phyloP scores from a whole-genome alignment of 75 land plant species.

The Pseudotsuga menziesii region DNA sequence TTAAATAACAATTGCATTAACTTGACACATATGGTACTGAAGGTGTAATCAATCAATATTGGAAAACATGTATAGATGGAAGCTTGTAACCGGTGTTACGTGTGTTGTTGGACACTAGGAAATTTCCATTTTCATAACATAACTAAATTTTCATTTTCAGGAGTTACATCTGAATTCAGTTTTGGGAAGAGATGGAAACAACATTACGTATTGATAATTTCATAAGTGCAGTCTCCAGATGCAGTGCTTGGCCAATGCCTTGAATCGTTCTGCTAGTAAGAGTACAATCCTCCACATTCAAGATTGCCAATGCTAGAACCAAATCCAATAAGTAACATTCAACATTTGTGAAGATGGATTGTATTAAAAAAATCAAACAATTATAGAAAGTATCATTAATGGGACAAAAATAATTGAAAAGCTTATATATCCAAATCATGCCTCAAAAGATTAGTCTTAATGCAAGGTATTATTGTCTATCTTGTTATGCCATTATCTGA shows the following conservation, averaged over 20 bases:
- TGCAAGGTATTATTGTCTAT: no score
- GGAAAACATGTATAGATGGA: no score
- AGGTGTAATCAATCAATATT: neutral
- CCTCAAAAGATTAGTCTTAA: no score
- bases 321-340: no score
- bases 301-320: constrained; percentile 58
- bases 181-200: neutral
- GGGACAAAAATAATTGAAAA: no score
- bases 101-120: no score
- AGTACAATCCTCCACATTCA: constrained; percentile 74
- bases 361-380: no score
- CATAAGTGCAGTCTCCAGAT: constrained; percentile 40
- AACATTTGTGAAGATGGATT: no score
- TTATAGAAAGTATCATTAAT: no score
- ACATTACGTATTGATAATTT: constrained; percentile 67
- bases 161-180: neutral
- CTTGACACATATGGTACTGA: neutral
- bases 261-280: constrained; percentile 82
- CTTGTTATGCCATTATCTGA: no score
- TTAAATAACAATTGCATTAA: neutral
- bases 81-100: no score
- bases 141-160: neutral
- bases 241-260: constrained; percentile 55
- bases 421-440: no score
- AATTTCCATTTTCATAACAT: neutral